Evolutionary conservation across 305 asterid species (phyloP).

Genomic region (Fraxinus sp.): DNA sequence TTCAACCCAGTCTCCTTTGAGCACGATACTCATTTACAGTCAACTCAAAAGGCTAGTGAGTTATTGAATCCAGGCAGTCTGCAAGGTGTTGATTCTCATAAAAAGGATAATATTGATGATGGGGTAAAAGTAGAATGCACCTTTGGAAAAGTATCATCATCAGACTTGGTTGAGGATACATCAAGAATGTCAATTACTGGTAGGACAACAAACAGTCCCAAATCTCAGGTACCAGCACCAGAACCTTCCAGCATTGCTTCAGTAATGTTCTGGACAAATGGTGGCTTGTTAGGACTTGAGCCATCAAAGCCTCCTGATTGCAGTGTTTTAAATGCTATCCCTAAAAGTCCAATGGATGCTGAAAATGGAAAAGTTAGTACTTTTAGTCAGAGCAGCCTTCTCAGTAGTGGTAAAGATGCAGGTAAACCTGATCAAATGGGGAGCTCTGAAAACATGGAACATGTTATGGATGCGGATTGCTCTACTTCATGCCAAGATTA

Average conservation of each 20-base stretch:
- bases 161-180: conserved; percentile 27
- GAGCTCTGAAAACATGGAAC: conserved; percentile 31
- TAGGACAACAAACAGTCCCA: conserved; percentile 35
- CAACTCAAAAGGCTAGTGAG: conserved; percentile 41
- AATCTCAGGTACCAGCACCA: conserved; percentile 46
- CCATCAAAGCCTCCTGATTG: conserved; percentile 94
- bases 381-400: conserved; percentile 23
- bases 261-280: conserved; percentile 87
- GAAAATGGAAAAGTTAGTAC: conserved; percentile 34
- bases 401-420: conserved; percentile 25
- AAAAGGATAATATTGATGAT: neutral
- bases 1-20: conserved; percentile 25
- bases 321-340: conserved; percentile 35
- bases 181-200: conserved; percentile 29
- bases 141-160: conserved; percentile 28
- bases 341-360: conserved; percentile 31
- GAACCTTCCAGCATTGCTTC: conserved; percentile 50
- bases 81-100: conserved; percentile 1
- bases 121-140: conserved; percentile 34
- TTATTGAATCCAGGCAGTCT: conserved; percentile 32
- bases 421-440: conserved; percentile 36
- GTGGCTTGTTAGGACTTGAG: conserved; percentile 88
- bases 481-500: conserved; percentile 32
- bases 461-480: conserved; percentile 26
- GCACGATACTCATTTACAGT: conserved; percentile 29